Evolutionary conservation across 345 rosid genomes (phyloP), one percentile per base, ranked within the genome.

Genomic region (Camelina hispida): DNA sequence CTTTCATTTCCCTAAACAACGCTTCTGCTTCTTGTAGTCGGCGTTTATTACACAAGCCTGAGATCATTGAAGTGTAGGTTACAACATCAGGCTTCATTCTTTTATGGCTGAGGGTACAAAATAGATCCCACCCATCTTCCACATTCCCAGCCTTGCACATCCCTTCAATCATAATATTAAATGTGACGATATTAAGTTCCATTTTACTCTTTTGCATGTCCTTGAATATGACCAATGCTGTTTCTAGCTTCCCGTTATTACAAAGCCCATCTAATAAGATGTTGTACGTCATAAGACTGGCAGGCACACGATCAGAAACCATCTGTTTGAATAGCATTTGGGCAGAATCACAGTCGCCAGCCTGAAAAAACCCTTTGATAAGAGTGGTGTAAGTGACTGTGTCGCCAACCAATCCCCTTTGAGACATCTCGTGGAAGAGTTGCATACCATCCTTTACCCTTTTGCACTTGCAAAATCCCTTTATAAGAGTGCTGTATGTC

Each of bases 391-490:
- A 62, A 50, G 62, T 23, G 16, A 69, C 0, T n/a, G 64, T 55
- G 9, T 55, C 0, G 0, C 53, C 73, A 40, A 40, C 40, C 17
- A 54, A 40, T 25, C 72, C 62, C 55, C 28, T 38, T 23, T n/a
- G 7, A 35, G 60, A 67, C 71, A 67, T 67, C 37, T 67, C n/a
- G 0, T 1, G n/a, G 15, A 67, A 52, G 10, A 52, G 62, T 22
- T 15, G 1, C 22, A 38, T 37, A 0, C n/a, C 71, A 1, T 52
- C 60, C 0, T 38, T 25, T 53, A 68, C 40, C 0, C 17, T 68
- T 12, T 68, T 53, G 23, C 0, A 22, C 62, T 68, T 68, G 0
- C 72, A 53, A n/a, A 68, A 40, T n/a, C 72, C 62, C 1, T 54
- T 53, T 0, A 68, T 54, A 0, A 68, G 63, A 6, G 18, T 55